Evolutionary conservation across 768 basidiomycete genomes (phyloP).

Genomic region (Trametes meyenii): DNA sequence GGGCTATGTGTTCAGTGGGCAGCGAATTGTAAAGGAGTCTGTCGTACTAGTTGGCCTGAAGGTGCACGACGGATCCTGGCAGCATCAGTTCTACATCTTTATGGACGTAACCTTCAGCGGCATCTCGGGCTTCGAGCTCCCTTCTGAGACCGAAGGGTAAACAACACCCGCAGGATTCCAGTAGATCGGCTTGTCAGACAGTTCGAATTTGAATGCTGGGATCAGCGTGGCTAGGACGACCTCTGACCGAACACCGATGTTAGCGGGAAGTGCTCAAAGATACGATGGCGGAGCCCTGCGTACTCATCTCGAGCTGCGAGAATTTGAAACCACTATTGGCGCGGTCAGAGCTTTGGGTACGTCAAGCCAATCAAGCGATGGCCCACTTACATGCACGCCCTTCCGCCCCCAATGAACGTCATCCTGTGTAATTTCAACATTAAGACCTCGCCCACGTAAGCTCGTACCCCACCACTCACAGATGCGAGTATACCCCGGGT

Average conservation of each 20-base stretch:
- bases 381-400: slow-evolving; percentile 42
- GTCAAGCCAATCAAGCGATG: not conserved
- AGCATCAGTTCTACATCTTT: no score
- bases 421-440: slow-evolving; percentile 33
- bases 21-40: no score
- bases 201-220: slow-evolving; percentile 15
- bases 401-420: slow-evolving; percentile 39
- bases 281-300: not conserved
- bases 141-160: slow-evolving; percentile 16
- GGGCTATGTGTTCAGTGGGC: no score
- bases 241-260: slow-evolving; percentile 10
- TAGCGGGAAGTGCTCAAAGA: not conserved
- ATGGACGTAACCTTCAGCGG: not conserved
- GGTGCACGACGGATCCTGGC: no score
- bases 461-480: slow-evolving; percentile 20
- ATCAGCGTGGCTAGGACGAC: slow-evolving; percentile 16
- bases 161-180: slow-evolving; percentile 17
- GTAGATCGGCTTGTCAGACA: slow-evolving; percentile 7
- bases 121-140: slow-evolving; percentile 17
- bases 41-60: no score
- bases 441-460: not conserved
- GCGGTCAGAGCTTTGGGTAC: no score
- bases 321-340: slow-evolving; percentile 8
- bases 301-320: slow-evolving; percentile 17
- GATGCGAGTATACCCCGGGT: slow-evolving; percentile 38